Evolutionary conservation across 352 stramenopile genomes (phyloP).

Genomic region (Thalassiosira livingstoniorum): DNA sequence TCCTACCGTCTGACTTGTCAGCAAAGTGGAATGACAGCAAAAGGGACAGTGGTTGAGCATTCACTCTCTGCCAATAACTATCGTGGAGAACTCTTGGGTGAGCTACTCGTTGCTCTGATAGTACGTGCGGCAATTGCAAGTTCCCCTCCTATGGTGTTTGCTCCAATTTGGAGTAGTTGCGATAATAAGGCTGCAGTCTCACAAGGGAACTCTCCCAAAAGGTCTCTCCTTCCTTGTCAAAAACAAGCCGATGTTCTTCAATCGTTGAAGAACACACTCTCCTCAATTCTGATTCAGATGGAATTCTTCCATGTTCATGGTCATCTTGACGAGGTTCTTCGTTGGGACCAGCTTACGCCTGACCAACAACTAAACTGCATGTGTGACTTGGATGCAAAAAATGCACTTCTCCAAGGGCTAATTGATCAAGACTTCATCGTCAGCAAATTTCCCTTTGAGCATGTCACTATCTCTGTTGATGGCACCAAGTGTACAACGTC

Average conservation of each 20-base stretch:
- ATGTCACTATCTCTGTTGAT: background rate
- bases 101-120: background rate
- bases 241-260: background rate
- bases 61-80: slow-evolving; percentile 3
- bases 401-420: background rate
- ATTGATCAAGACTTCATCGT: background rate
- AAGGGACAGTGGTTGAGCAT: background rate
- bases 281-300: background rate
- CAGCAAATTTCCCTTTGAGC: background rate
- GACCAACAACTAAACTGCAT: background rate
- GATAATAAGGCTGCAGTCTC: slow-evolving; percentile 8
- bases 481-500: background rate
- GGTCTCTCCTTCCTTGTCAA: background rate
- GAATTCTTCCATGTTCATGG: slow-evolving; percentile 10
- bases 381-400: background rate
- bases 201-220: slow-evolving; percentile 1
- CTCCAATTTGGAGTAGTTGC: background rate
- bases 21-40: background rate
- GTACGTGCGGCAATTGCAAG: background rate
- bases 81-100: slow-evolving; percentile 3
- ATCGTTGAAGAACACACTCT: background rate
- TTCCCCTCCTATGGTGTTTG: background rate
- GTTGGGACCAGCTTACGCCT: background rate
- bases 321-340: background rate
- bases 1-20: background rate